Percentiles rank a stretch among this genome's conserved stretches.
phyloP scores from a whole-genome alignment of 2,329 filamentous ascomycete species.

The Pseudopithomyces chartarum region DNA sequence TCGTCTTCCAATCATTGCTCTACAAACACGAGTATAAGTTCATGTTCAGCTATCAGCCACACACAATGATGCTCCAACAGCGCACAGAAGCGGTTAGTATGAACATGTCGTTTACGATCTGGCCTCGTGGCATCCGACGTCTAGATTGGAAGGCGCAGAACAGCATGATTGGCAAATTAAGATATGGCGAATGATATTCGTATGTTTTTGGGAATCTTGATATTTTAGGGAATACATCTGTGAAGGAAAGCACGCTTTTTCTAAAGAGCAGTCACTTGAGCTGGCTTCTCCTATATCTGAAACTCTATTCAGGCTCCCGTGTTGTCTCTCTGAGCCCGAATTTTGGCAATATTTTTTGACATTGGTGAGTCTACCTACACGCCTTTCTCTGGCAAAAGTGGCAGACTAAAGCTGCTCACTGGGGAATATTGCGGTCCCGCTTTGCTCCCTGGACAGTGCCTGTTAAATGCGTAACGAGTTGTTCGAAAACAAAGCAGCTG shows the following conservation, averaged over 20 bases:
- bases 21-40: background rate
- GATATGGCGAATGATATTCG: too few species aligned
- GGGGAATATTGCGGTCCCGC: constrained; percentile 5
- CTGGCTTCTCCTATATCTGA: background rate
- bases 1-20: background rate
- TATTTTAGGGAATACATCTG: too few species aligned
- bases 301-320: too few species aligned
- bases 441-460: constrained; percentile 7
- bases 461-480: constrained; percentile 4
- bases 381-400: background rate
- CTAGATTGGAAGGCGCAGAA: too few species aligned
- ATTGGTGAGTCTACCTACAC: background rate
- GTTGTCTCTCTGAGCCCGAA: too few species aligned
- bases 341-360: constrained; percentile 4
- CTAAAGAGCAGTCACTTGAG: constrained; percentile 4
- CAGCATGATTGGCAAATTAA: too few species aligned
- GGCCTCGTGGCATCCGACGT: too few species aligned
- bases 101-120: too few species aligned
- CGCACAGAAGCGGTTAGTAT: background rate
- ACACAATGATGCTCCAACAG: background rate
- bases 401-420: background rate
- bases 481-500: constrained; percentile 3
- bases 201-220: too few species aligned
- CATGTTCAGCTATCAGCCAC: constrained; percentile 3
- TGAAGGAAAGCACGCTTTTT: too few species aligned